Evolutionary conservation across 768 basidiomycete genomes (phyloP).

Genomic region (Ramaria sp.): DNA sequence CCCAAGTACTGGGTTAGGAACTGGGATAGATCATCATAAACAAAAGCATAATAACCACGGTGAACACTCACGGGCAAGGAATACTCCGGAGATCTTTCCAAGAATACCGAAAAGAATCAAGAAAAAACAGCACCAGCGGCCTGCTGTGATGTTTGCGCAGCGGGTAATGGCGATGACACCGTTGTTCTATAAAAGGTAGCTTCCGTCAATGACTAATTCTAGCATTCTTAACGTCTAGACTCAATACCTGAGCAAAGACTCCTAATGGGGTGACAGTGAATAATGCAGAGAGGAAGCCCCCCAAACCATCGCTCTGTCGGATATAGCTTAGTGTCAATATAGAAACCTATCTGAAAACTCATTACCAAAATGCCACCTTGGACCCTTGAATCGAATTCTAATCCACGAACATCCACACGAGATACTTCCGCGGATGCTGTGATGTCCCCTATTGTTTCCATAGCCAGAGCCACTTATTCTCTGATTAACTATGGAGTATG

Average conservation of each 20-base stretch:
- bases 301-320: conserved; percentile 59
- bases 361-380: conserved; percentile 59
- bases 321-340: neutral
- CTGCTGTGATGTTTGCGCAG: conserved; percentile 71
- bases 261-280: conserved; percentile 77
- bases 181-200: conserved; percentile 40
- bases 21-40: conserved; percentile 16
- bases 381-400: conserved; percentile 69
- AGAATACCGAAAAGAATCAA: conserved; percentile 71
- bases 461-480: conserved; percentile 48
- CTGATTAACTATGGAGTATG: neutral
- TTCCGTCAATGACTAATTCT: too few species aligned
- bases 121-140: conserved; percentile 70
- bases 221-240: too few species aligned
- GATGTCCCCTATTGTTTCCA: conserved; percentile 83
- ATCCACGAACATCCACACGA: conserved; percentile 57
- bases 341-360: neutral
- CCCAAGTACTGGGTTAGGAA: conserved; percentile 73
- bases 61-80: conserved; percentile 50
- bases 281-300: conserved; percentile 67
- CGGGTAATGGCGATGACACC: conserved; percentile 78
- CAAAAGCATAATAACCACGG: neutral
- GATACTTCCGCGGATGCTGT: conserved; percentile 79
- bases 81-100: conserved; percentile 75
- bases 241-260: conserved; percentile 52